phyloP scores from a whole-genome alignment of 192 early-diverging fungal genomes.

The Oehlia diaphana region DNA sequence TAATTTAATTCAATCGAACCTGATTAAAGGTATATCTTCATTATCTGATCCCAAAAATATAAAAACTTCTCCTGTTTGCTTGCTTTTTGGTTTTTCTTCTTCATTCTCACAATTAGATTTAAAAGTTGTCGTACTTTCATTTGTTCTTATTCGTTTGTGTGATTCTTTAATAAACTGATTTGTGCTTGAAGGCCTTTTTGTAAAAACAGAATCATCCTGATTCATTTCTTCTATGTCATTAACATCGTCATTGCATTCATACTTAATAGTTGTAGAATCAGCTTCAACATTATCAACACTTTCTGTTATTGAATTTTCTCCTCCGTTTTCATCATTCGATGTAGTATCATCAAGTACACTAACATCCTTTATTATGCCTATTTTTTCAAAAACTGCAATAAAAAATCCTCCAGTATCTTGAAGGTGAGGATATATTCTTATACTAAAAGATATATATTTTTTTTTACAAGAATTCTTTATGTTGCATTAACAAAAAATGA shows the following conservation, averaged over 20 bases:
- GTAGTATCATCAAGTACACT: conserved; percentile 50
- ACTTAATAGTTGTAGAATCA: not conserved
- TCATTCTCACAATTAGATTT: conserved; percentile 28
- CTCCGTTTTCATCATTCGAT: conserved; percentile 40
- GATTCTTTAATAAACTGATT: not conserved
- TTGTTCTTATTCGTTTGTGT: conserved; percentile 39
- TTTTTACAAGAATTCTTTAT: not conserved
- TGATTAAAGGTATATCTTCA: conserved; percentile 61
- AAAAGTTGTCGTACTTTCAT: conserved; percentile 27
- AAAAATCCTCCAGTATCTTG: conserved; percentile 99
- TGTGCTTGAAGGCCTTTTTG: not conserved
- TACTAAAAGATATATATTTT: conserved; percentile 35
- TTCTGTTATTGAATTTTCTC: conserved; percentile 4
- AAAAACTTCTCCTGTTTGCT: conserved; percentile 73
- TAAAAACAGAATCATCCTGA: not conserved
- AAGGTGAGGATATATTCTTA: conserved; percentile 89
- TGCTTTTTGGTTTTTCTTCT: conserved; percentile 31
- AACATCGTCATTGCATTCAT: not conserved
- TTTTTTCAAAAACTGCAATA: conserved; percentile 94
- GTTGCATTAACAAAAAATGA: conserved; percentile 7
- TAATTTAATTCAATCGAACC: conserved; percentile 33
- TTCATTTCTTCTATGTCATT: conserved; percentile 27
- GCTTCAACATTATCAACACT: conserved; percentile 21
- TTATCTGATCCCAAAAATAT: conserved; percentile 68
- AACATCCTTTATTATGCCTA: conserved; percentile 55